phyloP scores from a whole-genome alignment of 2,329 filamentous ascomycete species.

The Fusarium setosum region DNA sequence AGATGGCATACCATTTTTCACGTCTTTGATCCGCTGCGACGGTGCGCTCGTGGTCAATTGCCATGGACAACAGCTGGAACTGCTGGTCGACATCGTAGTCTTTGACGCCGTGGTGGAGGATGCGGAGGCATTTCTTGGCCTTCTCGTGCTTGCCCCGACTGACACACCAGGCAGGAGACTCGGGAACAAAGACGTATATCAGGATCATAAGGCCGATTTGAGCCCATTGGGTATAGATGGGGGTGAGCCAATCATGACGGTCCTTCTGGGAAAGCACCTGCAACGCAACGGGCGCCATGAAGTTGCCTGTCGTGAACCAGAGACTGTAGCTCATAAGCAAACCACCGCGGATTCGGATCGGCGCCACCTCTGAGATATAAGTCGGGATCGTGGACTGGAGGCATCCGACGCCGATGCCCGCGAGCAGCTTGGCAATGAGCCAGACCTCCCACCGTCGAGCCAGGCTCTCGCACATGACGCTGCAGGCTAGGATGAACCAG shows the following conservation, averaged over 20 bases:
- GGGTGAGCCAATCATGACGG: constrained; percentile 49
- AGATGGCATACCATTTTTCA: constrained; percentile 45
- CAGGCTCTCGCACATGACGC: constrained; percentile 51
- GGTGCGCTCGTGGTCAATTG: constrained; percentile 40
- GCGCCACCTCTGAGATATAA: constrained; percentile 55
- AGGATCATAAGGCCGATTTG: constrained; percentile 54
- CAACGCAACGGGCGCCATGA: constrained; percentile 55
- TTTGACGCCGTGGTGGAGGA: constrained; percentile 39
- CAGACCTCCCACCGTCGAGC: constrained; percentile 53
- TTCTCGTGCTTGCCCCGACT: constrained; percentile 20
- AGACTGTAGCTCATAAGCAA: constrained; percentile 54
- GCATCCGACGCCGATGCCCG: constrained; percentile 55
- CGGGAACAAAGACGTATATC: constrained; percentile 53
- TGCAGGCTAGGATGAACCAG: constrained; percentile 48
- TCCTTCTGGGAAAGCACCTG: constrained; percentile 46
- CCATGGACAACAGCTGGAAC: constrained; percentile 35
- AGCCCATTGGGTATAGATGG: constrained; percentile 59
- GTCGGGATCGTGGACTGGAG: constrained; percentile 55
- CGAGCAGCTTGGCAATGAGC: constrained; percentile 50
- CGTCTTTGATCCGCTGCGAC: constrained; percentile 36
- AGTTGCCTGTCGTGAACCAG: constrained; percentile 57
- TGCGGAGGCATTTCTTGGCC: constrained; percentile 15
- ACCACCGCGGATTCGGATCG: constrained; percentile 53
- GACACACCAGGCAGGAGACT: constrained; percentile 54
- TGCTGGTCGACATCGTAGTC: constrained; percentile 45